Conservation (phyloP, 176 grass and related monocot genomes). For the Triticum aestivum region IWGSC_CS_RefSeq_v2.1 NC_057813.1:687303237-687303736, state of each 20-base stretch:
- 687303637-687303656: too few relatives aligned
- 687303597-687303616: too few relatives aligned
- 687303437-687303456: background rate
- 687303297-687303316: background rate
- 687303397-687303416: background rate
- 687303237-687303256: background rate
- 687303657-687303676: background rate
- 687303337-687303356: background rate
- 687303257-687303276: background rate
- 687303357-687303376: background rate
- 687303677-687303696: background rate
- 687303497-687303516: background rate
- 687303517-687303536: too few relatives aligned
- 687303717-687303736: background rate
- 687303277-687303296: background rate
- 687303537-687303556: too few relatives aligned
- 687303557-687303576: too few relatives aligned
- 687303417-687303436: background rate
- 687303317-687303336: background rate
- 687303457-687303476: background rate
- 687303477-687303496: background rate
- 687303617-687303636: too few relatives aligned
- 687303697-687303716: background rate
- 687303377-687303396: background rate
- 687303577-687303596: too few relatives aligned